Evolutionary conservation across 2,329 filamentous ascomycete genomes (phyloP).

Genomic region (Colletotrichum tanaceti): DNA sequence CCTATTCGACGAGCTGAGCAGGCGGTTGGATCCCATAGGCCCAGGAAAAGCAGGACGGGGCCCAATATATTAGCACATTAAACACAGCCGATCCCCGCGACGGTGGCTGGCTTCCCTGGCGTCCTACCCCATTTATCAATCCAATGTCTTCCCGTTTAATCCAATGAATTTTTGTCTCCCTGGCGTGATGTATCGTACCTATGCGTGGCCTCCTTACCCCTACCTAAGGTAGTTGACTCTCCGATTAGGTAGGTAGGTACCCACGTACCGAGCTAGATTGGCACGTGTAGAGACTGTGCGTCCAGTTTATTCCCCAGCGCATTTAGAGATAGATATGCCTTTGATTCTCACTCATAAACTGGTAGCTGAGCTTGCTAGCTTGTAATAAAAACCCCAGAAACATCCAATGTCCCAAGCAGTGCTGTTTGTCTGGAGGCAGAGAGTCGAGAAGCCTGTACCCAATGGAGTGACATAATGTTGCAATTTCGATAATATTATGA

Average conservation of each 20-base stretch:
- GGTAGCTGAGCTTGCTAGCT: conserved; percentile 15
- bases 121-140: conserved; percentile 10
- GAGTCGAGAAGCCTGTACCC: conserved; percentile 5
- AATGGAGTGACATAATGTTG: conserved; percentile 24
- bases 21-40: conserved; percentile 12
- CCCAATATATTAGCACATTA: conserved; percentile 16
- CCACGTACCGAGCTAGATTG: no score
- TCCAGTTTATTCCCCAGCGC: neutral
- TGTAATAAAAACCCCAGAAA: conserved; percentile 14
- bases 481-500: conserved; percentile 15
- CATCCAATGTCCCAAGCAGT: conserved; percentile 11
- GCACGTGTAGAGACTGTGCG: neutral
- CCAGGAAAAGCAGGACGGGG: neutral
- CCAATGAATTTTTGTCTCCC: conserved; percentile 15
- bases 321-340: neutral
- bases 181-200: conserved; percentile 13
- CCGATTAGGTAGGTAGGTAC: no score
- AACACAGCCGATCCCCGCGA: conserved; percentile 18
- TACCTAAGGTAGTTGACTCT: neutral
- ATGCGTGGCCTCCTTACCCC: no score
- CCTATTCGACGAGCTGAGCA: conserved; percentile 19
- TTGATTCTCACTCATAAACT: conserved; percentile 23
- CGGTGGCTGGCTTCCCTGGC: conserved; percentile 27
- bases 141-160: conserved; percentile 3
- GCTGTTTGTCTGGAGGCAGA: neutral